phyloP scores from a whole-genome alignment of 805 yeast genomes.

The Yarrowia divulgata region DNA sequence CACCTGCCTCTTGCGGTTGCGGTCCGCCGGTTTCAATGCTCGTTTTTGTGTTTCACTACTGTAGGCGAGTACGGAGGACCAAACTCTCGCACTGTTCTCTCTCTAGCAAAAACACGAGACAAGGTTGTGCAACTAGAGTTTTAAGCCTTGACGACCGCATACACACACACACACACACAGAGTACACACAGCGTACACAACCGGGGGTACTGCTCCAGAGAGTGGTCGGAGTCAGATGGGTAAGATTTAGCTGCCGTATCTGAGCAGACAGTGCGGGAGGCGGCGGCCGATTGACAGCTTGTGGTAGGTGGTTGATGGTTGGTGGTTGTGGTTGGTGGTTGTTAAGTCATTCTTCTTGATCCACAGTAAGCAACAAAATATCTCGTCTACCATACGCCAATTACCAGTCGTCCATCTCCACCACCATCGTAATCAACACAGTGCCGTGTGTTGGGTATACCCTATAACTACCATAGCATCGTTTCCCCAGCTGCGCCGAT shows the following conservation, averaged over 20 bases:
- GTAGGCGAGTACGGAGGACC: slow-evolving; percentile 11
- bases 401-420: too few species aligned
- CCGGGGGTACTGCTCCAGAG: slow-evolving; percentile 23
- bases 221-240: neutral
- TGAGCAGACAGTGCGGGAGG: neutral
- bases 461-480: neutral
- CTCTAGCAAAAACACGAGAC: too few species aligned
- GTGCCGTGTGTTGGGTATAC: slow-evolving; percentile 8
- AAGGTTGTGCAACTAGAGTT: neutral
- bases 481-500: slow-evolving; percentile 28
- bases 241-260: slow-evolving; percentile 15
- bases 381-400: too few species aligned
- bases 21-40: neutral
- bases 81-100: too few species aligned
- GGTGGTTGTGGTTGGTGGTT: too few species aligned
- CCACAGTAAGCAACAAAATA: too few species aligned
- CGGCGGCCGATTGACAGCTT: too few species aligned
- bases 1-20: too few species aligned
- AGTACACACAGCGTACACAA: neutral
- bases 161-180: neutral
- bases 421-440: too few species aligned
- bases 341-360: too few species aligned
- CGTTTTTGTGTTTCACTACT: slow-evolving; percentile 11
- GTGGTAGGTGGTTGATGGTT: too few species aligned
- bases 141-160: slow-evolving; percentile 23